Conservation (phyloP, 495 filamentous ascomycete species). For the Penicillium paxilli region DNA sequence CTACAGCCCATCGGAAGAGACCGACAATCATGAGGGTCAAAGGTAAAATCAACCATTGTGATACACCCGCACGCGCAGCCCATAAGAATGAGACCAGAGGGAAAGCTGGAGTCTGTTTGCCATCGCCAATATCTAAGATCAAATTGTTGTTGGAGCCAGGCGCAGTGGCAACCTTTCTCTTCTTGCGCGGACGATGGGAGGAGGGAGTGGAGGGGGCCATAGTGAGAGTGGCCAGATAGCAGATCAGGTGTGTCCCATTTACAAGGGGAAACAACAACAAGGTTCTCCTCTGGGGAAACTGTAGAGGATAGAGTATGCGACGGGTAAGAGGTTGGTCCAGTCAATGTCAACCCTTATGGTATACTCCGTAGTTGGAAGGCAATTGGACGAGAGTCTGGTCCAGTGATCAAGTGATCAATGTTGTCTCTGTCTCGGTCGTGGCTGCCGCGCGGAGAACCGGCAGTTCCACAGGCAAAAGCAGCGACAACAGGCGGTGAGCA, state of each 20-base stretch:
- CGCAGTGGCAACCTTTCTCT: constrained; percentile 50
- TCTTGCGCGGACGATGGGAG: constrained; percentile 60
- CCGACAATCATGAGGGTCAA: constrained; percentile 86
- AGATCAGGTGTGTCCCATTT: constrained; percentile 28
- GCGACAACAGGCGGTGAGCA: constrained; percentile 1
- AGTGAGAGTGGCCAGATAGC: constrained; percentile 4
- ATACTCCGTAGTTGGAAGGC: not conserved
- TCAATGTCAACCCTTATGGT: too few relatives aligned
- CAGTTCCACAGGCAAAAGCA: not conserved
- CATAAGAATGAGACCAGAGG: constrained; percentile 90
- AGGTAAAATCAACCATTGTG: constrained; percentile 91
- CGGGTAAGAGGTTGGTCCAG: too few relatives aligned
- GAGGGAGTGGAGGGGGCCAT: constrained; percentile 39
- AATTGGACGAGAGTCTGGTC: too few relatives aligned
- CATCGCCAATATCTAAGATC: constrained; percentile 40
- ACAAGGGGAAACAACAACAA: constrained; percentile 5
- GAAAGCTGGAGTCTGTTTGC: constrained; percentile 60
- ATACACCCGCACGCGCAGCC: constrained; percentile 78
- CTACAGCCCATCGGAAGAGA: constrained; percentile 89
- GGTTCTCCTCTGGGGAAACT: too few relatives aligned
- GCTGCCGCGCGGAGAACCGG: not conserved
- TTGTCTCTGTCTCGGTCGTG: too few relatives aligned
- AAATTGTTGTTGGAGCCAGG: constrained; percentile 54
- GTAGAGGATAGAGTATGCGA: not conserved
- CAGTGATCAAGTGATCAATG: too few relatives aligned